Conservation (phyloP, 805 yeast genomes). For the Metschnikowia koreensis region DNA sequence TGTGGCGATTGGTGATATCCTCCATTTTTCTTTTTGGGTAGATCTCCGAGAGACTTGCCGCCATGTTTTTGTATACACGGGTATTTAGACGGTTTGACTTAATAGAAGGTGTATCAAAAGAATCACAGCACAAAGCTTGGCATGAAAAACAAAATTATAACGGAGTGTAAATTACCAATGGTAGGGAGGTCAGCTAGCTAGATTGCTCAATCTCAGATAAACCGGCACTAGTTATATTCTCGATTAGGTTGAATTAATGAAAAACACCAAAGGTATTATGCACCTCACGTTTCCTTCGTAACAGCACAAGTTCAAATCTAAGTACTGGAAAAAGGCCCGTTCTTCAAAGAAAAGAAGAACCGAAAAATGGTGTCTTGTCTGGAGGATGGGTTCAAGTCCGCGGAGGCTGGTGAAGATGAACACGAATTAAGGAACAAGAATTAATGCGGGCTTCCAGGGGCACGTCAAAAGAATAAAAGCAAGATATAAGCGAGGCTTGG, state of each 20-base stretch:
- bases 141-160: neutral
- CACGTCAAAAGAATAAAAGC: neutral
- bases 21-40: conserved; percentile 36
- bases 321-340: neutral
- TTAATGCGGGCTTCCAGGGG: neutral
- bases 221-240: neutral
- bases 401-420: neutral
- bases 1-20: conserved; percentile 35
- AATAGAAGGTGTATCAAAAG: neutral
- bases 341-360: no score
- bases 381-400: conserved; percentile 1
- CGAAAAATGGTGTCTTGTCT: neutral
- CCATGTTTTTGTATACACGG: conserved; percentile 22
- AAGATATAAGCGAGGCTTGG: conserved; percentile 6
- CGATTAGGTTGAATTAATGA: neutral
- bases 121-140: neutral
- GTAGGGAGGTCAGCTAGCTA: neutral
- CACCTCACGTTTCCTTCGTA: neutral
- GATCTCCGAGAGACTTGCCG: conserved; percentile 32
- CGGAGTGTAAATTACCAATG: neutral
- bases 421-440: neutral
- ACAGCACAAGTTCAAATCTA: neutral
- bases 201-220: neutral
- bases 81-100: neutral
- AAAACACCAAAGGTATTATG: neutral